Evolutionary conservation across 768 basidiomycete genomes (phyloP), one percentile per base, ranked within the genome.

Genomic region (Nidula microcarpa): DNA sequence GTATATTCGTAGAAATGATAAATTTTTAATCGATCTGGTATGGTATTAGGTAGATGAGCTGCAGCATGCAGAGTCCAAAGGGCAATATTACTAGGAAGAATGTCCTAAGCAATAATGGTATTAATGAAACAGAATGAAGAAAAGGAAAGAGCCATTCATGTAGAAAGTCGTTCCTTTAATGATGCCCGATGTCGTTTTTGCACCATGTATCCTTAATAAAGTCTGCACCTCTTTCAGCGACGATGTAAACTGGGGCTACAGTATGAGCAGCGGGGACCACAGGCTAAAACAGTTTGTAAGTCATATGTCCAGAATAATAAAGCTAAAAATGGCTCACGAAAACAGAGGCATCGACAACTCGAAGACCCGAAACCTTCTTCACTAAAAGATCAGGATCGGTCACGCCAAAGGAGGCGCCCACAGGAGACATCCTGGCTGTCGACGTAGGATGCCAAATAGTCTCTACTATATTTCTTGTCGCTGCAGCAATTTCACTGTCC

Each of bases 271-370:
- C 44, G 10, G 44, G 44, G 23, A 46, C 11, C 23, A 46, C 23
- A 46, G 44, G 44, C 44, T 46, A 46, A 14, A 46, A 23, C 13
- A n/a, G 23, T n/a, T 10, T 30, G 23, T 30, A 30, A 30, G 23
- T 30, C 4, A 2, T 30, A 30, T 30, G 23, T 46, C 14, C 13
- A 10, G 44, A 14, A n/a, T 30, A 46, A 46, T 10, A 46, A 14
- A 46, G 23, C 23, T 3, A 23, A 14, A 46, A 8, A 10, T 41
- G 5, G 39, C 39, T 30, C 6, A 46, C 44, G 55, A 71, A 56
- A 13, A 71, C 58, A 11, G 66, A 67, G 2, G 67, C 65, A 55
- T 73, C 69, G 13, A 67, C 62, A 23, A 73, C 58, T 2, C 71
- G 61, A n/a, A 73, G 49, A 7, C 64, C 68, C 2, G 43, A 33